These are phyloP conservation scores for Diaporthe australafricana DNA, from an alignment of 2,329 filamentous ascomycete genomes.

Conservation along the genomic window DNA sequence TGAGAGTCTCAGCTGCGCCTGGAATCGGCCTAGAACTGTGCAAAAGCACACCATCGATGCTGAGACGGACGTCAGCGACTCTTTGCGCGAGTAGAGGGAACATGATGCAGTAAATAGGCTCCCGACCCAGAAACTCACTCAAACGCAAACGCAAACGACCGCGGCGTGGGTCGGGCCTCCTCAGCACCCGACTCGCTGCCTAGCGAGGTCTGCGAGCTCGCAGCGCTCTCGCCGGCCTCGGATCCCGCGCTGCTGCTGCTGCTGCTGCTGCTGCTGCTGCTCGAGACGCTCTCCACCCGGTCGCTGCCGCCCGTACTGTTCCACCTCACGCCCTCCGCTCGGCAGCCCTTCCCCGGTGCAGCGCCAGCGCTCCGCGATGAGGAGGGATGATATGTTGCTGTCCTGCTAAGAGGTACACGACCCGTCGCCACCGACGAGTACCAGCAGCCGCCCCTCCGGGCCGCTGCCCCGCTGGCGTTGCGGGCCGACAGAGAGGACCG, in stretches of 20 bases:
- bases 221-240: slow-evolving; percentile 9
- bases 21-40: slow-evolving; percentile 84
- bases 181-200: not conserved
- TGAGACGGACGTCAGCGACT: slow-evolving; percentile 40
- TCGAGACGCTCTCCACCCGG: not conserved
- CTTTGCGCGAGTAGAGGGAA: not conserved
- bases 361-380: not conserved
- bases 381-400: not conserved
- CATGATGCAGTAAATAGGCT: not conserved
- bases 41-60: slow-evolving; percentile 94
- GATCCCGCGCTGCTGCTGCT: not conserved
- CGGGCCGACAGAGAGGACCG: not conserved
- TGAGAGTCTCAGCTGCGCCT: slow-evolving; percentile 79
- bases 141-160: slow-evolving; percentile 40
- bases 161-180: not conserved
- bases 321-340: not conserved
- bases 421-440: not conserved
- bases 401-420: not conserved
- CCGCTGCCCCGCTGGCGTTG: not conserved
- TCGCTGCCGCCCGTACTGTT: not conserved
- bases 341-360: not conserved
- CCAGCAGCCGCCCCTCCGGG: not conserved
- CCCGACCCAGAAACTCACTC: slow-evolving; percentile 42
- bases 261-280: not conserved
- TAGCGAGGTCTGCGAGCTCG: slow-evolving; percentile 21